Evolutionary conservation across 1,284 basidiomycete genomes (phyloP), one percentile per base, ranked within the genome.

Genomic region (Cutaneotrichosporon sp.): DNA sequence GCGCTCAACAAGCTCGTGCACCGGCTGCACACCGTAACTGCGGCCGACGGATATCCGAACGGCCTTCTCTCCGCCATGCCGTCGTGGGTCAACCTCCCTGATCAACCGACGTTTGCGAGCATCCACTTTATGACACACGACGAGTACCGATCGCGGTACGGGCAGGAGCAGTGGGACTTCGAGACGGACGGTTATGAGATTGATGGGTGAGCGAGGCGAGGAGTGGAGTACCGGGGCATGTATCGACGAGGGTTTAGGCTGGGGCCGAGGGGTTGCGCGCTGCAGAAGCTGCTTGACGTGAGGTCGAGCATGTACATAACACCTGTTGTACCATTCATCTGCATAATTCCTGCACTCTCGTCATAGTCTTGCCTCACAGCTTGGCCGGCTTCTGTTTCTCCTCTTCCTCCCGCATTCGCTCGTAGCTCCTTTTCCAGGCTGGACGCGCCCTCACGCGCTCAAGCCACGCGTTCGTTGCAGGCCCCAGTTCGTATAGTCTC

Each of bases 81-180:
- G 42, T 44, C 42, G 9, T 44, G 42, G 42, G 42, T 44, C 27
- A 44, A 44, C 29, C 42, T 44, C 29, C 42, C 42, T 3, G 42
- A 44, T 29, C 42, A 44, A 29, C 42, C 42, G 29, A 44, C 42
- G 27, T 44, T 44, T 32, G 42, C 42, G 27, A 44, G 42, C 29
- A 44, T 44, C 29, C 42, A 44, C 19, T 44, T 44, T n/a, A 44
- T 44, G 42, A 31, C 42, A 14, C 29, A 44, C 42, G 42, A 44
- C 42, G 42, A 44, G 42, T 44, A 44, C 29, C 42, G 42, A 9
- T 19, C 9, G 20, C 42, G 42, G 5, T 29, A 31, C 27, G 42
- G 42, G 9, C 42, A 44, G 42, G 42, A 44, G 9, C 17, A 29
- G 29, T 44, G 42, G 42, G 42, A 44, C 11, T 44, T 44, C 9